Base-by-base conservation (phyloP, 1,139 yeast species). In the Candida buenavistaensis region DNA sequence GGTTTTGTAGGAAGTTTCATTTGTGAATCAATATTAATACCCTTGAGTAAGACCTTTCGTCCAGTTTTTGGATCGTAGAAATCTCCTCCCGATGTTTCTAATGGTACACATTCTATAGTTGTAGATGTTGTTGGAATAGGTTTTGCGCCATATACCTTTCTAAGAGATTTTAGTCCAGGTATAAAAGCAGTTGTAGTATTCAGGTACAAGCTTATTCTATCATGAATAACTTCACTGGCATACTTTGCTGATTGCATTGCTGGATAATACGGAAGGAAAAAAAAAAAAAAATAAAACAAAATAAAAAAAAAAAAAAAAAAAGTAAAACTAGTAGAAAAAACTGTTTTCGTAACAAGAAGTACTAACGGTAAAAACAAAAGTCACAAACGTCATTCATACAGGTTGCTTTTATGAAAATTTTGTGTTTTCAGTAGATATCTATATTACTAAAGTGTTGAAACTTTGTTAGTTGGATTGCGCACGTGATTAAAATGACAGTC, bases 11-110 rank as follows among this genome's bases (percentile, higher is more conserved):
- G 97, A 30, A 78, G 62, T 54, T 90, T 90, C 48, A 84, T 72
- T 28, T 82, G 78, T 0, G 87, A 82, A 41, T 90, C 95, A 17
- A 89, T 62, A 55, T 90, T 90, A 41, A 90, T 84, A 1, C 97
- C 97, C 43, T 87, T 78, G 27, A 90, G 62, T 10, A 74, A 68
- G 6, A 88, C 65, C 14, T 64, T 67, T 30, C 95, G 65, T 2
- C 86, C 90, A 2, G 64, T 44, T 25, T 24, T 28, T 0, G 54
- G 43, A 53, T 89, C 95, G 3, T 73, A 59, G 51, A 90, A 79
- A 40, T 71, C 64, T 2, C 94, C 94, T 19, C 59, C 41, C 6
- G 55, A 59, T 1, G 65, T 55, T 20, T 48, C 50, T 24, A 71
- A 51, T 14, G 61, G 60, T 22, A 46, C 41, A 43, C 75, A 68